Conservation (phyloP, 1,139 yeast genomes). For the Pichia sp. region DNA sequence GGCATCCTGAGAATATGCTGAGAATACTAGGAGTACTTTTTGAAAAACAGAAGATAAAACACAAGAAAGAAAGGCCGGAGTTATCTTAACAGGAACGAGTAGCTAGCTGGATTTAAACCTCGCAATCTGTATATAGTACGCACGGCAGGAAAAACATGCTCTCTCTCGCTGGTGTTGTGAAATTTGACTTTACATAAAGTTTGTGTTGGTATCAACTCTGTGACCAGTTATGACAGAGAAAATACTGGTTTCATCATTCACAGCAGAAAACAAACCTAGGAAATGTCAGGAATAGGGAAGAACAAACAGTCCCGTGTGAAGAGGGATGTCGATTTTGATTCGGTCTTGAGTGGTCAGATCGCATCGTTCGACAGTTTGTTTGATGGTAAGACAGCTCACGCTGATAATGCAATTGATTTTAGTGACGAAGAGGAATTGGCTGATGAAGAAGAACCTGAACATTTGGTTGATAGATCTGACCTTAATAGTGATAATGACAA, state of each 20-base stretch:
- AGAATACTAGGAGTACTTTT: no score
- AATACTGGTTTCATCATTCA: no score
- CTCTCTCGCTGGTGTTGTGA: background rate
- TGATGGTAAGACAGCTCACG: slow-evolving; percentile 51
- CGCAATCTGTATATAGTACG: no score
- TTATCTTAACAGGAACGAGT: no score
- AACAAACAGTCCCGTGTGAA: background rate
- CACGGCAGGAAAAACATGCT: no score
- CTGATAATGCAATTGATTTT: slow-evolving; percentile 91
- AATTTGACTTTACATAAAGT: background rate
- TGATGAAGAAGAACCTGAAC: slow-evolving; percentile 52
- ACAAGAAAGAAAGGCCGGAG: no score
- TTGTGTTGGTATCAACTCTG: background rate
- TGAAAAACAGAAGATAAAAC: no score
- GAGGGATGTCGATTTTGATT: slow-evolving; percentile 12
- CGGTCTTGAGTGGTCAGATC: slow-evolving; percentile 29
- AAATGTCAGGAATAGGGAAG: slow-evolving; percentile 6
- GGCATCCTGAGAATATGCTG: no score
- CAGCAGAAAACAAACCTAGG: background rate
- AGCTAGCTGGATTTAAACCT: no score
- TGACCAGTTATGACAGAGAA: background rate
- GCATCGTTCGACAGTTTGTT: slow-evolving; percentile 28
- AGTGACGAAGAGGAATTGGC: slow-evolving; percentile 95
- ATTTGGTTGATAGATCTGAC: slow-evolving; percentile 26
- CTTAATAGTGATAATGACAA: slow-evolving; percentile 28